phyloP scores from a whole-genome alignment of 2,329 filamentous ascomycete genomes.

The Fusarium brevicatenulatum region DNA sequence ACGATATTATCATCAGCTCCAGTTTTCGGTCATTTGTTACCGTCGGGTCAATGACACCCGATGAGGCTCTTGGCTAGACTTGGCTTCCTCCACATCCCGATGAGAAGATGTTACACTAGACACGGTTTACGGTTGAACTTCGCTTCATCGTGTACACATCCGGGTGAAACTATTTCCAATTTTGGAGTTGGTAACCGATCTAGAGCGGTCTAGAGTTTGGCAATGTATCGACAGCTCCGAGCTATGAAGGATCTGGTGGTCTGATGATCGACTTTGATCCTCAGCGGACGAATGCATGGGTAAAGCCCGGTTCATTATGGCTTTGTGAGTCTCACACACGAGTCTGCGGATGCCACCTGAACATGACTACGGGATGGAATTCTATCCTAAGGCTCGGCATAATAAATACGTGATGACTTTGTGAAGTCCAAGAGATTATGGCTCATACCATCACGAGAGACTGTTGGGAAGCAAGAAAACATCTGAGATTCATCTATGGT shows the following conservation, averaged over 20 bases:
- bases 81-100: background rate
- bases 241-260: background rate
- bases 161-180: no score
- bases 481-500: no score
- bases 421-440: no score
- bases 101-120: background rate
- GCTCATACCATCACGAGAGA: no score
- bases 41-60: background rate
- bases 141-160: background rate
- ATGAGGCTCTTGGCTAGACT: background rate
- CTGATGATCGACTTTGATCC: background rate
- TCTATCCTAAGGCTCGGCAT: no score
- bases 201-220: background rate
- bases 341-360: background rate
- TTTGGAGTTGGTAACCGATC: background rate
- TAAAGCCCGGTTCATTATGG: background rate
- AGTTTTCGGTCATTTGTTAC: no score
- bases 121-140: background rate
- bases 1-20: background rate
- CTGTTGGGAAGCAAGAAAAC: no score
- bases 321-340: background rate
- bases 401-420: no score
- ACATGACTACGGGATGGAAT: no score
- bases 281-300: background rate
- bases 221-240: background rate